phyloP scores from a whole-genome alignment of 2,329 filamentous ascomycete genomes.

The Pseudogymnoascus pannorum region DNA sequence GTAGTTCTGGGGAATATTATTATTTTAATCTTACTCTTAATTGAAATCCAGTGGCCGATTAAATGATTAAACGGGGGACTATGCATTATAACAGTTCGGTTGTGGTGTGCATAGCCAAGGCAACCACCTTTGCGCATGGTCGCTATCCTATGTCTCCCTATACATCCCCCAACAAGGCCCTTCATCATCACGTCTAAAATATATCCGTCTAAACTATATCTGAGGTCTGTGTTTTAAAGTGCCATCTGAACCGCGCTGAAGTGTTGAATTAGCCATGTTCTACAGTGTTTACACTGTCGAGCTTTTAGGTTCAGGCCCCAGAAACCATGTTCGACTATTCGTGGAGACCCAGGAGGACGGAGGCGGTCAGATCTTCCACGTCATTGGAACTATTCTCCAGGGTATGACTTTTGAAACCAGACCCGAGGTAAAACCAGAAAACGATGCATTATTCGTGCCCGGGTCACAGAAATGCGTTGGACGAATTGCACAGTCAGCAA shows the following conservation, averaged over 20 bases:
- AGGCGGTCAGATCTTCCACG: not conserved
- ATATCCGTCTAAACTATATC: not conserved
- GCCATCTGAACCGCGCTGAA: not conserved
- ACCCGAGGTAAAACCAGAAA: not conserved
- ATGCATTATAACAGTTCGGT: not conserved
- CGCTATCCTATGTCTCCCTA: not conserved
- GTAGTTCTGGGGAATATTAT: no score
- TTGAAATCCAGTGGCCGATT: not conserved
- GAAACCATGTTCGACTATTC: not conserved
- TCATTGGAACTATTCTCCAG: not conserved
- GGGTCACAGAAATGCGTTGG: not conserved
- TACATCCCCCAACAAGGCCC: not conserved
- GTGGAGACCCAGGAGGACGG: not conserved
- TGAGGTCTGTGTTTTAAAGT: not conserved
- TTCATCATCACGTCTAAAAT: not conserved
- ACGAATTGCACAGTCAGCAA: slow-evolving; percentile 1
- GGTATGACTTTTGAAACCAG: not conserved
- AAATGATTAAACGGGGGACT: not conserved
- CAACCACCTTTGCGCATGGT: not conserved
- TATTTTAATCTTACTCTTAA: no score
- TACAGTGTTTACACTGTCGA: not conserved
- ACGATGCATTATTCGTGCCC: not conserved
- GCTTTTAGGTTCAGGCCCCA: not conserved
- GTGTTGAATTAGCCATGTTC: not conserved
- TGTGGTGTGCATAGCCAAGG: not conserved